Evolutionary conservation across 139 green algal genomes (phyloP).

Genomic region (Tetradesmus obliquus): DNA sequence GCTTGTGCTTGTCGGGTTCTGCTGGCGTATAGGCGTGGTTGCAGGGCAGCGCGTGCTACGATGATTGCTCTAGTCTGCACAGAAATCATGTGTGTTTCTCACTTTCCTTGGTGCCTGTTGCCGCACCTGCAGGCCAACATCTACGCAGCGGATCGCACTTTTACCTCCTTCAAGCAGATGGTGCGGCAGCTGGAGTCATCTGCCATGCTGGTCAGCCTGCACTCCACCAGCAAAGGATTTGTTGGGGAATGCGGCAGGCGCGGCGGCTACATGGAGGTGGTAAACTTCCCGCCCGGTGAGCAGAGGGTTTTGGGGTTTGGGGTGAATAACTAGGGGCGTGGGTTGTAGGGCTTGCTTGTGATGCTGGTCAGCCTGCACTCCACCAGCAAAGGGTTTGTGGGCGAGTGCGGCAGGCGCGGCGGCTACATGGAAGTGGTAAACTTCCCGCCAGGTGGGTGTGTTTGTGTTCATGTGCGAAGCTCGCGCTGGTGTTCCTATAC

Average conservation of each 20-base stretch:
- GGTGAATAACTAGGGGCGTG: slow-evolving; percentile 62
- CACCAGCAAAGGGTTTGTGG: slow-evolving; percentile 90
- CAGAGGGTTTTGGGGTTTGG: slow-evolving; percentile 55
- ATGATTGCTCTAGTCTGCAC: background rate
- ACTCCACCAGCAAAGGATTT: slow-evolving; percentile 93
- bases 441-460: background rate
- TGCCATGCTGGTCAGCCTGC: slow-evolving; percentile 80
- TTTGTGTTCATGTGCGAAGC: too few relatives aligned
- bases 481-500: too few relatives aligned
- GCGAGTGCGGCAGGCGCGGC: slow-evolving; percentile 91
- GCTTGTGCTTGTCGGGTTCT: too few relatives aligned
- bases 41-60: background rate
- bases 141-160: slow-evolving; percentile 82
- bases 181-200: slow-evolving; percentile 61
- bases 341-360: background rate
- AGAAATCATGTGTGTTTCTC: background rate
- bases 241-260: slow-evolving; percentile 91
- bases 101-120: background rate
- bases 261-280: slow-evolving; percentile 93
- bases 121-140: slow-evolving; percentile 86
- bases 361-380: slow-evolving; percentile 86
- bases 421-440: slow-evolving; percentile 93
- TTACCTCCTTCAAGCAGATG: slow-evolving; percentile 89
- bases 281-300: slow-evolving; percentile 51
- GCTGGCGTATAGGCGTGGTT: too few relatives aligned